Evolutionary conservation across 2,329 filamentous ascomycete genomes (phyloP).

Genomic region (Pestalotiopsis sp.): DNA sequence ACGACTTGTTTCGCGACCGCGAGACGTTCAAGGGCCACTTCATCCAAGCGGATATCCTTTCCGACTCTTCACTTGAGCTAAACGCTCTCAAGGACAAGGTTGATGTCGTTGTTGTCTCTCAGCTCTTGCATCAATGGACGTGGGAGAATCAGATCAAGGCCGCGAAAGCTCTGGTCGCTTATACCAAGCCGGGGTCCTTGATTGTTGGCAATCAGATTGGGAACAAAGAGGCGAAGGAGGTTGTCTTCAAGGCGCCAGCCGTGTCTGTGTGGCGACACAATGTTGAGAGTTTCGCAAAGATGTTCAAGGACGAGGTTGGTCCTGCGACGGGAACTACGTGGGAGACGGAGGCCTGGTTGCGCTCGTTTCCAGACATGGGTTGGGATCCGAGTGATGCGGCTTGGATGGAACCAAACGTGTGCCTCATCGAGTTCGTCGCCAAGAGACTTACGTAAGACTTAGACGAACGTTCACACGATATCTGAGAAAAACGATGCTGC

Average conservation of each 20-base stretch:
- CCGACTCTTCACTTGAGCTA: constrained; percentile 28
- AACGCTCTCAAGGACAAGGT: constrained; percentile 37
- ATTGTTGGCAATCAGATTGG: constrained; percentile 40
- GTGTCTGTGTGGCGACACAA: background rate
- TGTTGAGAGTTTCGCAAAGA: constrained; percentile 7
- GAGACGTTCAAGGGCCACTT: constrained; percentile 30
- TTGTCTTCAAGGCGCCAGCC: background rate
- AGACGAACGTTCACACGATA: no score
- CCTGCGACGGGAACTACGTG: constrained; percentile 13
- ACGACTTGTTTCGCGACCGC: constrained; percentile 37
- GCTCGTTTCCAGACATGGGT: constrained; percentile 14
- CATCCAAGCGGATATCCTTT: constrained; percentile 33
- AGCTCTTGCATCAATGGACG: constrained; percentile 45
- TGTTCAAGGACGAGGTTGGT: constrained; percentile 14
- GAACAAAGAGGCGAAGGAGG: constrained; percentile 1
- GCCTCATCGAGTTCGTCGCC: background rate
- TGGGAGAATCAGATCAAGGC: constrained; percentile 38
- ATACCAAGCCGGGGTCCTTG: constrained; percentile 27
- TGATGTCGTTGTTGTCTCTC: constrained; percentile 40
- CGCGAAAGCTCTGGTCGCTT: constrained; percentile 27
- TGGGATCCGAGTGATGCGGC: constrained; percentile 12
- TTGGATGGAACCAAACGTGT: constrained; percentile 13
- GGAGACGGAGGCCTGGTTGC: constrained; percentile 16
- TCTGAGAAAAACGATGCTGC: no score
- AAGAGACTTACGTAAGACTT: background rate